Percentiles rank a stretch among this genome's conserved stretches.
phyloP scores from a whole-genome alignment of 768 basidiomycete species.

The Suillus luteus region DNA sequence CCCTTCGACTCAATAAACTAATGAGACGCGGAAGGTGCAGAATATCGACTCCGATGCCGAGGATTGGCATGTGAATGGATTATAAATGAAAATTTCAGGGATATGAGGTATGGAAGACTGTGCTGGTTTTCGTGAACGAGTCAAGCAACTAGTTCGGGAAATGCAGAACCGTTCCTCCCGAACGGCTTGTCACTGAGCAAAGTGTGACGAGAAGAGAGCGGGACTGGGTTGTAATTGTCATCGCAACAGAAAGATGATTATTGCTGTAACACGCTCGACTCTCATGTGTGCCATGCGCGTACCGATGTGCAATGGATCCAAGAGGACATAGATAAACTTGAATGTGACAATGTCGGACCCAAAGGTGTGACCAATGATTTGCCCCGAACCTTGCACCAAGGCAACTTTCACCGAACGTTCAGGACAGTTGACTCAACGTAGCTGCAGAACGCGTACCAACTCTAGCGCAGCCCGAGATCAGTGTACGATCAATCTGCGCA shows the following conservation, averaged over 20 bases:
- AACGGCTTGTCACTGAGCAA: background rate
- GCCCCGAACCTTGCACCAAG: background rate
- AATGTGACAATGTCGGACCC: background rate
- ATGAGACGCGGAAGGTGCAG: conserved; percentile 68
- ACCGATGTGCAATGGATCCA: background rate
- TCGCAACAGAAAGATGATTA: background rate
- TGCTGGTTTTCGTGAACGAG: background rate
- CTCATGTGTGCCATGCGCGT: background rate
- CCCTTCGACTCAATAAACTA: conserved; percentile 51
- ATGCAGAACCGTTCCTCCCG: no score
- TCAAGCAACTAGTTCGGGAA: background rate
- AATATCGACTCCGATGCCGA: conserved; percentile 79
- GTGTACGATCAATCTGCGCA: background rate
- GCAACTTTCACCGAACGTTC: background rate
- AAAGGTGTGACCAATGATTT: background rate
- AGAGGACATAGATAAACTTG: background rate
- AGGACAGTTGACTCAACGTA: background rate
- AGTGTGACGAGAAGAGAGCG: background rate
- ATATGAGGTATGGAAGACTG: background rate
- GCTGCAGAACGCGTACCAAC: background rate
- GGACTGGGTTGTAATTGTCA: background rate
- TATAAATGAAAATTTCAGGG: background rate
- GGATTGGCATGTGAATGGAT: conserved; percentile 49
- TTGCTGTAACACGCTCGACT: background rate
- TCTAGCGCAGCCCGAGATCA: background rate